Evolutionary conservation across 129 eudicot species (phyloP).

Genomic region (Artemisia annua): DNA sequence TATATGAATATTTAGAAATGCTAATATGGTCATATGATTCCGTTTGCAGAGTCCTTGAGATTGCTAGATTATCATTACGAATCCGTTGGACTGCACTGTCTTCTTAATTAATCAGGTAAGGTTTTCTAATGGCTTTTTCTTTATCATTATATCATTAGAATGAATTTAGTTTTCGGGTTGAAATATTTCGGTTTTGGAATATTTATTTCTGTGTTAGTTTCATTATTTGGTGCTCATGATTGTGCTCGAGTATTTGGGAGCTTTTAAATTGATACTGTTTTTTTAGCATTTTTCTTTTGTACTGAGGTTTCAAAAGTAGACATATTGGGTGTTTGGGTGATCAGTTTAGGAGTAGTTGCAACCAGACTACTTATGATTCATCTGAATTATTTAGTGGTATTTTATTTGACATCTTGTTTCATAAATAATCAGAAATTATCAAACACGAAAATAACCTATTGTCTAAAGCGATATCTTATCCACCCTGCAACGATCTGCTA

Average conservation of each 20-base stretch:
- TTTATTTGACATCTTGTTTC: too few relatives aligned
- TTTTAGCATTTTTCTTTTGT: too few relatives aligned
- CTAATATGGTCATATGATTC: conserved; percentile 24
- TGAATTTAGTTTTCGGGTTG: conserved; percentile 5
- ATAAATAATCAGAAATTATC: too few relatives aligned
- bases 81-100: conserved; percentile 3
- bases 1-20: background rate
- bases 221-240: background rate
- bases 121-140: background rate
- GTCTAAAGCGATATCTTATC: too few relatives aligned
- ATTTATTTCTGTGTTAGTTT: background rate
- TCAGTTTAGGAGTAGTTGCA: too few relatives aligned
- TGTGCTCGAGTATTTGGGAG: conserved; percentile 6
- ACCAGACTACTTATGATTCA: too few relatives aligned
- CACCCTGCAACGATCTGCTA: too few relatives aligned
- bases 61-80: conserved; percentile 15
- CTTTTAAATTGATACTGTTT: background rate
- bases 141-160: background rate
- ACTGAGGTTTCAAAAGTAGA: too few relatives aligned
- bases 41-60: conserved; percentile 29
- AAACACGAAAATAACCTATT: too few relatives aligned
- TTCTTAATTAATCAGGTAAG: conserved; percentile 30
- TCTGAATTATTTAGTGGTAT: too few relatives aligned
- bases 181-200: background rate
- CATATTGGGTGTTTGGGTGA: too few relatives aligned